Percentiles rank a stretch among this genome's conserved stretches.
Conservation (phyloP, 352 stramenopile species). For the Thraustotheca clavata region DNA sequence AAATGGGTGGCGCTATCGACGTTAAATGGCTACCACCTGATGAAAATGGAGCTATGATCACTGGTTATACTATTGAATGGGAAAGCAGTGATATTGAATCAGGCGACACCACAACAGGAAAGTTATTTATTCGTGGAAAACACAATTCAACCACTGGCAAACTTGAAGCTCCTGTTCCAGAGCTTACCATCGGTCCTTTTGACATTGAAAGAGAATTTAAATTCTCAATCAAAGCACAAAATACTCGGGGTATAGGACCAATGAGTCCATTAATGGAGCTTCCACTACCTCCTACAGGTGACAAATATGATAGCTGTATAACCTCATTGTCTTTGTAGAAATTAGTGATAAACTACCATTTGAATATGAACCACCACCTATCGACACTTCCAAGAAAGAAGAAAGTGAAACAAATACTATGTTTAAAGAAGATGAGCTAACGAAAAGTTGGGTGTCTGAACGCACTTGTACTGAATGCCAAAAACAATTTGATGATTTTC, state of each 20-base stretch:
- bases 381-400: slow-evolving; percentile 40
- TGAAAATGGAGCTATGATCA: slow-evolving; percentile 53
- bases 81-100: slow-evolving; percentile 35
- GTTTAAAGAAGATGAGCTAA: slow-evolving; percentile 32
- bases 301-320: no score
- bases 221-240: slow-evolving; percentile 33
- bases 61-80: slow-evolving; percentile 65
- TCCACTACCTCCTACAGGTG: slow-evolving; percentile 23
- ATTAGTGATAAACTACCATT: slow-evolving; percentile 11
- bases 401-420: slow-evolving; percentile 31
- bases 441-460: slow-evolving; percentile 20
- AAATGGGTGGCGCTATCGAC: slow-evolving; percentile 57
- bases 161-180: background rate
- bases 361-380: background rate
- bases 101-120: background rate
- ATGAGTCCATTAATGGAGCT: slow-evolving; percentile 35
- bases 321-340: background rate
- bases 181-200: slow-evolving; percentile 19
- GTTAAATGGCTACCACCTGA: slow-evolving; percentile 54
- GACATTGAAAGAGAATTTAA: slow-evolving; percentile 16
- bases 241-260: slow-evolving; percentile 45
- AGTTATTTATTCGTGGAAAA: slow-evolving; percentile 5
- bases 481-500: slow-evolving; percentile 8
- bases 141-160: background rate
- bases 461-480: slow-evolving; percentile 56